Conservation (phyloP, 2,329 filamentous ascomycete species). For the Aspergillus quadricinctus region DNA sequence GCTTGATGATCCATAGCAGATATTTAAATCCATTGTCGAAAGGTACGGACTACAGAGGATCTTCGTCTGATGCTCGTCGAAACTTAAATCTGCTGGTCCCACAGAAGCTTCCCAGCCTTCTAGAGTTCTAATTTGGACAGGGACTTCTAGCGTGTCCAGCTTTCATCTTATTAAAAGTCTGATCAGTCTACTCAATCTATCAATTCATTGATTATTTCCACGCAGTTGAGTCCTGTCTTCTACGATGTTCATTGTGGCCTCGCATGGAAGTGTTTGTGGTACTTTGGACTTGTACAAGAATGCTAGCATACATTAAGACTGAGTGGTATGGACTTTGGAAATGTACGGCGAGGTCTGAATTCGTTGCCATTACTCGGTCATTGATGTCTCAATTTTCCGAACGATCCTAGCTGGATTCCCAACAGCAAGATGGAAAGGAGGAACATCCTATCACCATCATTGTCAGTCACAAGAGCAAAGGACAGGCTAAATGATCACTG, state of each 20-base stretch:
- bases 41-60: not conserved
- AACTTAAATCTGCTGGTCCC: slow-evolving; percentile 2
- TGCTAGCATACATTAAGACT: not conserved
- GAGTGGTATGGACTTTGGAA: not conserved
- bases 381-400: slow-evolving; percentile 36
- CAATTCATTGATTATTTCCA: not conserved
- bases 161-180: not conserved
- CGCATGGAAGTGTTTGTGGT: not conserved
- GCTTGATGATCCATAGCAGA: not conserved
- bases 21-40: not conserved
- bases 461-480: not conserved
- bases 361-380: slow-evolving; percentile 15
- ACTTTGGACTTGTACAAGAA: not conserved
- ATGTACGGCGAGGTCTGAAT: not conserved
- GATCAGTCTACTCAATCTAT: not conserved
- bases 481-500: not conserved
- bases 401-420: slow-evolving; percentile 40
- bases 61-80: not conserved
- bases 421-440: slow-evolving; percentile 38
- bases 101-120: slow-evolving; percentile 7
- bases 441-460: slow-evolving; percentile 32
- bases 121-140: slow-evolving; percentile 1
- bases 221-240: not conserved
- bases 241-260: not conserved
- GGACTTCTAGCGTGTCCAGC: not conserved